These are phyloP conservation scores for Hortiboletus flavorubellus DNA, from an alignment of 768 basidiomycete genomes.

Conservation along the genomic window DNA sequence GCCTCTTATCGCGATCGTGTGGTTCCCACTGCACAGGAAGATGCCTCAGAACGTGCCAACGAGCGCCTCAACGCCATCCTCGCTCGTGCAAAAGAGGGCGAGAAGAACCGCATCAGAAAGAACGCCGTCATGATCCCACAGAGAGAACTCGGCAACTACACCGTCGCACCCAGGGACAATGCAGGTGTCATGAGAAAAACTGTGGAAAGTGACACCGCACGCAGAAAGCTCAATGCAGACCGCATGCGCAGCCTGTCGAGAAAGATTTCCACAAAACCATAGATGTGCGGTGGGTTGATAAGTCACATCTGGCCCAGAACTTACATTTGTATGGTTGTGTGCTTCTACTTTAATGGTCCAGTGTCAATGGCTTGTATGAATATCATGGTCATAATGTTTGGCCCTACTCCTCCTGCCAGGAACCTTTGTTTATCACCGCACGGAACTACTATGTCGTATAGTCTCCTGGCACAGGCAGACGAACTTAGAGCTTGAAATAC, in stretches of 20 bases:
- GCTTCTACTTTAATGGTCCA: background rate
- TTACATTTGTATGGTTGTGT: constrained; percentile 6
- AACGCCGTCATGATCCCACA: constrained; percentile 85
- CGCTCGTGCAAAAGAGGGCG: constrained; percentile 61
- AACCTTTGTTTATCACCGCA: too few species aligned
- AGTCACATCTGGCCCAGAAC: background rate
- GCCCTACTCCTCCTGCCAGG: too few species aligned
- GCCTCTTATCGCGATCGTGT: constrained; percentile 76
- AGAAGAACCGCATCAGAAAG: constrained; percentile 66
- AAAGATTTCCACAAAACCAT: constrained; percentile 37
- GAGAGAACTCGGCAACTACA: constrained; percentile 71
- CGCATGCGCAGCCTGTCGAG: constrained; percentile 61
- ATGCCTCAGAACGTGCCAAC: constrained; percentile 34
- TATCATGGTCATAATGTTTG: too few species aligned
- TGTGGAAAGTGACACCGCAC: constrained; percentile 71
- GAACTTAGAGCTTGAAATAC: too few species aligned
- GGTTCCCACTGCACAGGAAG: constrained; percentile 54
- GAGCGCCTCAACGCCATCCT: constrained; percentile 65
- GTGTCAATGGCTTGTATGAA: too few species aligned
- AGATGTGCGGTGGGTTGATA: background rate
- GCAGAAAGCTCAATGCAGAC: constrained; percentile 72
- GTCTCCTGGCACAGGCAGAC: too few species aligned
- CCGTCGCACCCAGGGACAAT: constrained; percentile 67
- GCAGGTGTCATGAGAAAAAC: constrained; percentile 52
- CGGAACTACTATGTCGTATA: background rate